Evolutionary conservation across 176 grass and related monocot species (phyloP).

Genomic region (Bromus sterilis): DNA sequence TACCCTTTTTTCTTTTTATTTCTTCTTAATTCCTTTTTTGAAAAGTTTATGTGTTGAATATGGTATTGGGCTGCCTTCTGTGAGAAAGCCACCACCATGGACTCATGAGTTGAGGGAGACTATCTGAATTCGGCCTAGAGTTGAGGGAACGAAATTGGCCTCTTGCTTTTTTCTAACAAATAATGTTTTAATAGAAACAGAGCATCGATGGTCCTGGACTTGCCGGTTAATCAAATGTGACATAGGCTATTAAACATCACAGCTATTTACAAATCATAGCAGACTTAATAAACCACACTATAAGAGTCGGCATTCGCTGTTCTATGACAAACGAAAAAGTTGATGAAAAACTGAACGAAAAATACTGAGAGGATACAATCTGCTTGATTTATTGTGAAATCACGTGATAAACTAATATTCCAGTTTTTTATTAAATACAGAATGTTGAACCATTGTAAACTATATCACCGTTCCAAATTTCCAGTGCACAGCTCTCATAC

Average conservation of each 20-base stretch:
- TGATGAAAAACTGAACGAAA: conserved; percentile 16
- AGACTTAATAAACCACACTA: background rate
- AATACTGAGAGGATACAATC: background rate
- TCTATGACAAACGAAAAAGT: background rate
- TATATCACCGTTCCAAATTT: background rate
- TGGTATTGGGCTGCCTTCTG: background rate
- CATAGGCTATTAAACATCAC: background rate
- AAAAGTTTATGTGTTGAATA: background rate
- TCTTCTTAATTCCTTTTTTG: background rate
- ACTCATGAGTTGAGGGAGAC: background rate
- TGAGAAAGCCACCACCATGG: background rate
- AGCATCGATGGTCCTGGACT: background rate
- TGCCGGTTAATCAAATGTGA: background rate
- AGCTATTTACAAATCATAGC: background rate
- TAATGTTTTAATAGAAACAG: background rate
- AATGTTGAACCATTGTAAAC: background rate
- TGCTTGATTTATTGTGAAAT: background rate
- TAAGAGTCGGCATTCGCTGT: background rate
- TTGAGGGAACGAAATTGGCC: background rate
- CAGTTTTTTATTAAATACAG: background rate
- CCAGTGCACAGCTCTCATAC: background rate
- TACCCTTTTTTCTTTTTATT: background rate
- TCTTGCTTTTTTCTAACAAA: background rate
- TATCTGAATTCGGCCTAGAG: background rate
- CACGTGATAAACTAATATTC: background rate